Percentiles rank a stretch among this genome's conserved stretches.
Evolutionary conservation across 768 basidiomycete species (phyloP).

Genomic region (Xerocomellus dryophilus): DNA sequence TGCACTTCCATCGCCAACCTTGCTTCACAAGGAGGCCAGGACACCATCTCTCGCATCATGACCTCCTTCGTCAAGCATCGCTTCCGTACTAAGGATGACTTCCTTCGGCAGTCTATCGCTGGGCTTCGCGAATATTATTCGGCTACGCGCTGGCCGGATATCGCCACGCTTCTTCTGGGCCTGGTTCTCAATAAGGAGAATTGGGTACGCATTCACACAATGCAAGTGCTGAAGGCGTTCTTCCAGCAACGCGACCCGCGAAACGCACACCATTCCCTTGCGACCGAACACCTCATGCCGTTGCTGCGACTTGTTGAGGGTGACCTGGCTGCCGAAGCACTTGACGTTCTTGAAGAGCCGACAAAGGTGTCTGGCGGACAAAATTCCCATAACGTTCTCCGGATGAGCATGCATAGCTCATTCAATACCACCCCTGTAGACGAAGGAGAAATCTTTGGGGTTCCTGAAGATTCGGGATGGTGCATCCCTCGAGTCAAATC

Average conservation of each 20-base stretch:
- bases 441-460: constrained; percentile 73
- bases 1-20: constrained; percentile 69
- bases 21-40: constrained; percentile 67
- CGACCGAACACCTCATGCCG: constrained; percentile 88
- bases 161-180: constrained; percentile 82
- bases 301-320: constrained; percentile 85
- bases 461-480: constrained; percentile 85
- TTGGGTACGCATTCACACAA: constrained; percentile 78
- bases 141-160: constrained; percentile 69
- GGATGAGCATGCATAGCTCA: constrained; percentile 82
- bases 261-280: constrained; percentile 67
- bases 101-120: constrained; percentile 82
- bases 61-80: constrained; percentile 81
- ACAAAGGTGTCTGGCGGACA: constrained; percentile 74
- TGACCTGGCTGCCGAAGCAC: constrained; percentile 76
- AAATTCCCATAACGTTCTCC: constrained; percentile 79
- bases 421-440: constrained; percentile 46
- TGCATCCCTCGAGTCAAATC: constrained; percentile 68
- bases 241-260: constrained; percentile 83
- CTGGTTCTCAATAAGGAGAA: constrained; percentile 78
- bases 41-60: constrained; percentile 86
- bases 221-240: constrained; percentile 86
- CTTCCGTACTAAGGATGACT: constrained; percentile 91
- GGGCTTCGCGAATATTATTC: constrained; percentile 86
- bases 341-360: constrained; percentile 93